A percentile compares a stretch with the other conserved stretches of the same genome.
Conservation (phyloP, 345 rosid genomes). For the Populus euphratica region DNA sequence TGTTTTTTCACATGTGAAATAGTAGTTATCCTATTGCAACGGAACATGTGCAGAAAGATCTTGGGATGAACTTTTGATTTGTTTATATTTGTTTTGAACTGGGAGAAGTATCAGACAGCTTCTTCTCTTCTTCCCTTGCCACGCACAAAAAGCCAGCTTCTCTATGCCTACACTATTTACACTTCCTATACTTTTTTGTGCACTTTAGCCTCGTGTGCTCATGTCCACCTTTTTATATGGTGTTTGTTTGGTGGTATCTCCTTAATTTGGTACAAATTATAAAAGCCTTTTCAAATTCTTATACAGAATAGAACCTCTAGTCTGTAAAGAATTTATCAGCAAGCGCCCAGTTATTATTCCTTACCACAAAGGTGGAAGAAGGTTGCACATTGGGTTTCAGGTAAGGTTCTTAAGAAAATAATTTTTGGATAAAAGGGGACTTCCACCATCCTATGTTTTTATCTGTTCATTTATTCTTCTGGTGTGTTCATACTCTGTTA, state of each 20-base stretch:
- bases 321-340: constrained; percentile 66
- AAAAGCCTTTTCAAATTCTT: constrained; percentile 17
- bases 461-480: background rate
- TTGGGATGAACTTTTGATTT: constrained; percentile 5
- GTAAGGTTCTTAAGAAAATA: constrained; percentile 29
- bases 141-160: background rate
- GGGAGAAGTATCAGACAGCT: background rate
- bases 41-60: background rate
- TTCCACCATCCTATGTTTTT: background rate
- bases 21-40: background rate
- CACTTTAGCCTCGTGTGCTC: background rate
- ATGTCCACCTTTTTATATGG: background rate
- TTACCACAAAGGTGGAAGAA: constrained; percentile 93
- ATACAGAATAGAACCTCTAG: constrained; percentile 85
- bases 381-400: constrained; percentile 93
- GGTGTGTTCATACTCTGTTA: constrained; percentile 5
- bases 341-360: constrained; percentile 85
- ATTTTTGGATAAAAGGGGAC: background rate
- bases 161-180: background rate
- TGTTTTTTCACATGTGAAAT: constrained; percentile 1
- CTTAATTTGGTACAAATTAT: background rate
- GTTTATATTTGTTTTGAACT: background rate
- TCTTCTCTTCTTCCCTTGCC: background rate
- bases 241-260: background rate
- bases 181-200: no score